A percentile compares a stretch with the other conserved stretches of the same genome.
phyloP scores from a whole-genome alignment of 331 rosid genomes.

The Malus hybrid region DNA sequence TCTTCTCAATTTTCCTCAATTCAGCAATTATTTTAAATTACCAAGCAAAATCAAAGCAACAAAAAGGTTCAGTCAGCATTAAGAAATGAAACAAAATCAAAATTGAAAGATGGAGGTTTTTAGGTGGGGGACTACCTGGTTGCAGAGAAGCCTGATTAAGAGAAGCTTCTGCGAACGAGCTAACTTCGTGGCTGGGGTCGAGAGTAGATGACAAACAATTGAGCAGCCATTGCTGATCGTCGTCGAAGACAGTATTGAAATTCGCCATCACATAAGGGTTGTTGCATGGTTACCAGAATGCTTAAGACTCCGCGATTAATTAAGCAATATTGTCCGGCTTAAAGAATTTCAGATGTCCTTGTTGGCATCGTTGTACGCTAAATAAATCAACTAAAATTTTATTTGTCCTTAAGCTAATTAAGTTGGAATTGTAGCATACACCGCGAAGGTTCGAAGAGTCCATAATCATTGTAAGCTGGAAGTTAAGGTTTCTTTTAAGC shows the following conservation, averaged over 20 bases:
- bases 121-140: constrained; percentile 45
- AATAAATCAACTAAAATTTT: too few relatives aligned
- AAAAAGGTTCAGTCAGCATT: neutral
- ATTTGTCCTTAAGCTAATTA: too few relatives aligned
- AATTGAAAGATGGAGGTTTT: neutral
- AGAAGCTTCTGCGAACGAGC: constrained; percentile 82
- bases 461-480: too few relatives aligned
- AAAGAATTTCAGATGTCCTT: too few relatives aligned
- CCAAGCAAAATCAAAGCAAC: neutral
- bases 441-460: too few relatives aligned
- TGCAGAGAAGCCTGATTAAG: constrained; percentile 85
- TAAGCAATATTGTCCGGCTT: too few relatives aligned
- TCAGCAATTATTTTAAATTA: neutral
- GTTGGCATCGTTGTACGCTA: too few relatives aligned
- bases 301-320: too few relatives aligned
- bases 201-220: constrained; percentile 85
- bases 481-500: too few relatives aligned
- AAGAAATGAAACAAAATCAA: neutral
- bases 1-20: neutral
- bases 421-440: too few relatives aligned
- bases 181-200: constrained; percentile 83
- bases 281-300: too few relatives aligned
- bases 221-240: constrained; percentile 90
- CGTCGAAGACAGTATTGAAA: constrained; percentile 35
- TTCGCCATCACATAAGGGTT: constrained; percentile 30